These are phyloP conservation scores for Sporothrix variecibatus DNA, from an alignment of 2,329 filamentous ascomycete species.

Conservation along the genomic window DNA sequence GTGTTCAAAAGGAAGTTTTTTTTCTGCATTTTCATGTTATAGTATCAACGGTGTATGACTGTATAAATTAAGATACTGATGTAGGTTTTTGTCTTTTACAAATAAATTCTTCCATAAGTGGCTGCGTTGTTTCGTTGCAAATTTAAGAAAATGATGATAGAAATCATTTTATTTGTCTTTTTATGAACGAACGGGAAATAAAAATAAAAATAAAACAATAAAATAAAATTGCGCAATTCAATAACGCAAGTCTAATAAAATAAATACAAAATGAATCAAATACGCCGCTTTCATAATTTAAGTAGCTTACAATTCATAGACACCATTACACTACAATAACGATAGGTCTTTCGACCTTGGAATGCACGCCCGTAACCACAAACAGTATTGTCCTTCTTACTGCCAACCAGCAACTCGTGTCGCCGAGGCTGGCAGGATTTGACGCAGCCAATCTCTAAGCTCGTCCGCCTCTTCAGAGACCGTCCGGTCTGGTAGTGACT, in stretches of 20 bases:
- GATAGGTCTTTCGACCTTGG: background rate
- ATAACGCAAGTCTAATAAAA: background rate
- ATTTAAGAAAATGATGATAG: too few species aligned
- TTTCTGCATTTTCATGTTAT: background rate
- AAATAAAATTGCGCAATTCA: background rate
- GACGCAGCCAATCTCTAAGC: conserved; percentile 48
- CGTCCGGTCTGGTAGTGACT: conserved; percentile 50
- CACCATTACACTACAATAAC: background rate
- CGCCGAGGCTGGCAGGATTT: conserved; percentile 40
- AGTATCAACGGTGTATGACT: background rate
- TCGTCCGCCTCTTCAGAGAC: conserved; percentile 54
- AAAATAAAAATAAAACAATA: too few species aligned
- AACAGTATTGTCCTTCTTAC: background rate
- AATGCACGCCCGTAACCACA: background rate
- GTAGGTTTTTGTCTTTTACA: too few species aligned
- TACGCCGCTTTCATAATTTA: background rate
- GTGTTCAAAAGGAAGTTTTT: background rate
- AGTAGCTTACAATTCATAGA: background rate
- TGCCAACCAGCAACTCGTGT: conserved; percentile 32
- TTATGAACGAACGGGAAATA: too few species aligned
- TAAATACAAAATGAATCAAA: background rate
- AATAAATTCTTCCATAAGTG: too few species aligned
- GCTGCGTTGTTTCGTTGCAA: background rate
- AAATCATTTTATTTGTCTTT: too few species aligned
- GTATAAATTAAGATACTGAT: background rate